Evolutionary conservation across 116 monocot species (phyloP).

Genomic region (Phalaenopsis hybrid): DNA sequence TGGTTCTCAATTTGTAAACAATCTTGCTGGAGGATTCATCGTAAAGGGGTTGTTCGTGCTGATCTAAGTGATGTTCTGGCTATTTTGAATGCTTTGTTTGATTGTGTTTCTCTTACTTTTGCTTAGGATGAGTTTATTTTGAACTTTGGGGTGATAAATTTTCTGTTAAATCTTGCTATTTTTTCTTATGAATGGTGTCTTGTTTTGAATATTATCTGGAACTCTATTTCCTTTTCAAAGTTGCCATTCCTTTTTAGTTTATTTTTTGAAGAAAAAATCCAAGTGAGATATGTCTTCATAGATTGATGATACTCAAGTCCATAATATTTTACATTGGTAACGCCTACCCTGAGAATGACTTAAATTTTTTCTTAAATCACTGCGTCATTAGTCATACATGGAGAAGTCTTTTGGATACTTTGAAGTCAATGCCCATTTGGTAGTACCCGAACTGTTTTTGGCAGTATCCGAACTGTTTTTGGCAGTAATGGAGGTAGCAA

Average conservation of each 20-base stretch:
- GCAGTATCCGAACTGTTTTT: neutral
- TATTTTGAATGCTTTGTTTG: no score
- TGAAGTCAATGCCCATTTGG: neutral
- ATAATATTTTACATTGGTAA: no score
- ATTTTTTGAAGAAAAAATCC: neutral
- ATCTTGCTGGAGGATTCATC: no score
- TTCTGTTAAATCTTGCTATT: neutral
- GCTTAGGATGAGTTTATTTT: neutral
- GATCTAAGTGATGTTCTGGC: no score
- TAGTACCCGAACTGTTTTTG: neutral
- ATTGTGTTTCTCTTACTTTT: no score
- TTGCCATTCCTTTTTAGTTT: neutral
- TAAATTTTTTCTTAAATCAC: neutral
- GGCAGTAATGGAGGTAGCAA: neutral
- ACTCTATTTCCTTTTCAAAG: neutral
- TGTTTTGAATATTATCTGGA: neutral
- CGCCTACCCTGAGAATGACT: neutral
- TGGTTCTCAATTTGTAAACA: no score
- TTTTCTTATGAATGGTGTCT: neutral
- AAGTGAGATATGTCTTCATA: neutral
- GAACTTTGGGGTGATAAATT: neutral
- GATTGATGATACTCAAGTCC: neutral
- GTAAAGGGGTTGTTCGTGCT: no score
- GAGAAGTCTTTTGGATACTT: neutral
- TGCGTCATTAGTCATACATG: neutral